Conservation (phyloP, 495 filamentous ascomycete genomes). For the Aspergillus haitiensis region DNA sequence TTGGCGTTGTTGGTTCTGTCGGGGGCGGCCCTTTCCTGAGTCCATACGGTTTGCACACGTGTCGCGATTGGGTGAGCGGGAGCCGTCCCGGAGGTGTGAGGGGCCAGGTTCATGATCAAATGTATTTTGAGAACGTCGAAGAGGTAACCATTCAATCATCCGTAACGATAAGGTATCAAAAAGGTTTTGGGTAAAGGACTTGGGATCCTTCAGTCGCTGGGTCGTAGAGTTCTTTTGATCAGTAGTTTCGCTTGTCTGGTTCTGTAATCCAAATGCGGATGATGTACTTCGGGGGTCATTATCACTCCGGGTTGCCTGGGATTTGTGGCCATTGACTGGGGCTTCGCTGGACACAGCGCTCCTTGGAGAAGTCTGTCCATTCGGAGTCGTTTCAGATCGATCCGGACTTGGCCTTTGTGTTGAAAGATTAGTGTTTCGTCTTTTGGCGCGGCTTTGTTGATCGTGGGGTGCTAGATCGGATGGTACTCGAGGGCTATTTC, state of each 20-base stretch:
- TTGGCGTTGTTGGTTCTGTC: conserved; percentile 13
- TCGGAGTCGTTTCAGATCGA: conserved; percentile 8
- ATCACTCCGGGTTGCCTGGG: neutral
- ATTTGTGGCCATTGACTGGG: neutral
- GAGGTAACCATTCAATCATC: conserved; percentile 77
- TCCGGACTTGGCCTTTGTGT: conserved; percentile 15
- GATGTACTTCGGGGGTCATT: neutral
- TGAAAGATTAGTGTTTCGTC: conserved; percentile 32
- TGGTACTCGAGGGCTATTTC: conserved; percentile 45
- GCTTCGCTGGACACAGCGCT: neutral
- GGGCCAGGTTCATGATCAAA: conserved; percentile 21
- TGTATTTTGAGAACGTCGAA: conserved; percentile 38
- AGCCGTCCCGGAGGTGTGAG: neutral
- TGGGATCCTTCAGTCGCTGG: conserved; percentile 70
- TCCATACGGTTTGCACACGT: conserved; percentile 15
- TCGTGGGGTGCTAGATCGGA: conserved; percentile 33
- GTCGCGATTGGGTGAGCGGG: conserved; percentile 19
- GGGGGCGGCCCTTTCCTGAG: conserved; percentile 16
- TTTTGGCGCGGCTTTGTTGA: conserved; percentile 32
- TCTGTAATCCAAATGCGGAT: conserved; percentile 1
- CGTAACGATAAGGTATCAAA: conserved; percentile 75
- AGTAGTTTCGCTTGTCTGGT: conserved; percentile 19
- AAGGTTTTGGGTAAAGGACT: conserved; percentile 79
- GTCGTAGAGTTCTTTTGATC: conserved; percentile 33
- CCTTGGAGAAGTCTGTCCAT: neutral